Conservation (phyloP, 1,284 basidiomycete species). For the Coniophora puteana region DNA sequence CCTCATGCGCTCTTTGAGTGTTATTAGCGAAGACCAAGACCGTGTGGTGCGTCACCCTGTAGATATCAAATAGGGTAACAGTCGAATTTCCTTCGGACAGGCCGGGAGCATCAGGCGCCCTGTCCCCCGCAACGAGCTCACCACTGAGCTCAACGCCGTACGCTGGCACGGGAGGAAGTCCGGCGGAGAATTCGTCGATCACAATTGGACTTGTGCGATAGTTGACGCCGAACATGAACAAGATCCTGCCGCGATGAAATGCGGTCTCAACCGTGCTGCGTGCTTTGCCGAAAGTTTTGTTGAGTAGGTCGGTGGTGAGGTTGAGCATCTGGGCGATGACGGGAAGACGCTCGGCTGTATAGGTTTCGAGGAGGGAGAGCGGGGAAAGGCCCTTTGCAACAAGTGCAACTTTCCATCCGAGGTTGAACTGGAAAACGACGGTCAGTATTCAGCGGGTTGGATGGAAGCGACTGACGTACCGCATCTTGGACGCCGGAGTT, state of each 20-base stretch:
- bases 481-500: conserved; percentile 25
- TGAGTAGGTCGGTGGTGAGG: conserved; percentile 13
- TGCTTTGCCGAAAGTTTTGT: conserved; percentile 18
- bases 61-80: conserved; percentile 11
- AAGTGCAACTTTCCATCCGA: conserved; percentile 29
- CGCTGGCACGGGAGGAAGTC: not conserved
- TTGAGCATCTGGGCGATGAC: conserved; percentile 27
- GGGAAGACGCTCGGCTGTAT: conserved; percentile 24
- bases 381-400: conserved; percentile 20
- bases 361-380: conserved; percentile 18
- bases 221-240: conserved; percentile 24
- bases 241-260: conserved; percentile 6
- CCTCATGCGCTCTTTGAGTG: too few relatives aligned
- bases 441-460: not conserved
- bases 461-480: conserved; percentile 4
- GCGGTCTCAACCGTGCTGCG: conserved; percentile 5
- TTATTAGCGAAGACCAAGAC: conserved; percentile 11
- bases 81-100: not conserved
- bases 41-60: conserved; percentile 8
- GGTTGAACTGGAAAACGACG: conserved; percentile 15
- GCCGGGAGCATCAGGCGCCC: conserved; percentile 9
- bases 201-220: conserved; percentile 24
- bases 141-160: conserved; percentile 2
- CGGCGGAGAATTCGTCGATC: conserved; percentile 14
- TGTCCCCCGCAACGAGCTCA: conserved; percentile 4